Evolutionary conservation across 108 stramenopile species (phyloP).

Genomic region (Cylindrotheca closterium): DNA sequence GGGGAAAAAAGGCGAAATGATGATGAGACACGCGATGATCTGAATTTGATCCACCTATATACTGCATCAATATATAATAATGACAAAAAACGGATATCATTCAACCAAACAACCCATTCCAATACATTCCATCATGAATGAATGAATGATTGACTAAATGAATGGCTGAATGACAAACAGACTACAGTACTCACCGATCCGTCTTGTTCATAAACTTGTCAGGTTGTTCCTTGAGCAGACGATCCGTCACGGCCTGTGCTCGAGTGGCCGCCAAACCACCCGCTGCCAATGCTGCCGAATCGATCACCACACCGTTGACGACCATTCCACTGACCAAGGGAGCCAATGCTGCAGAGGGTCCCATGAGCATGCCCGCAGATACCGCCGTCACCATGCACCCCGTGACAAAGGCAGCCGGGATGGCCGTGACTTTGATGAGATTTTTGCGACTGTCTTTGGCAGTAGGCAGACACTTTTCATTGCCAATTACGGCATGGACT

Average conservation of each 20-base stretch:
- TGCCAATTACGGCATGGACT: conserved; percentile 46
- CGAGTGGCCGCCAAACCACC: conserved; percentile 35
- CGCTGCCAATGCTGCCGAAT: conserved; percentile 47
- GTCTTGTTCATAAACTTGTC: conserved; percentile 39
- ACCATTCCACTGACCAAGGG: conserved; percentile 47
- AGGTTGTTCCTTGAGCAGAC: conserved; percentile 28
- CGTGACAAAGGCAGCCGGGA: conserved; percentile 47
- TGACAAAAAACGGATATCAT: too few species aligned
- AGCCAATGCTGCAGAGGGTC: conserved; percentile 46
- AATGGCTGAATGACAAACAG: too few species aligned
- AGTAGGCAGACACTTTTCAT: conserved; percentile 37
- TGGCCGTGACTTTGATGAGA: conserved; percentile 28
- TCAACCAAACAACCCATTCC: too few species aligned
- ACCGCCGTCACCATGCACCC: conserved; percentile 36
- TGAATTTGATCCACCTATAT: too few species aligned
- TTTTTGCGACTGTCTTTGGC: conserved; percentile 32
- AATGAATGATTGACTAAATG: too few species aligned
- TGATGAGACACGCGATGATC: too few species aligned
- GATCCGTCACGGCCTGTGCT: conserved; percentile 31
- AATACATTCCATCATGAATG: too few species aligned
- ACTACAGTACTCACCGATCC: background rate
- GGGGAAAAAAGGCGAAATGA: background rate
- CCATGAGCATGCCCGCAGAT: conserved; percentile 39
- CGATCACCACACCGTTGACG: conserved; percentile 47
- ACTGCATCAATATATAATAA: too few species aligned